These are phyloP conservation scores for Pythium biforme DNA, from an alignment of 352 stramenopile genomes.

Conservation along the genomic window DNA sequence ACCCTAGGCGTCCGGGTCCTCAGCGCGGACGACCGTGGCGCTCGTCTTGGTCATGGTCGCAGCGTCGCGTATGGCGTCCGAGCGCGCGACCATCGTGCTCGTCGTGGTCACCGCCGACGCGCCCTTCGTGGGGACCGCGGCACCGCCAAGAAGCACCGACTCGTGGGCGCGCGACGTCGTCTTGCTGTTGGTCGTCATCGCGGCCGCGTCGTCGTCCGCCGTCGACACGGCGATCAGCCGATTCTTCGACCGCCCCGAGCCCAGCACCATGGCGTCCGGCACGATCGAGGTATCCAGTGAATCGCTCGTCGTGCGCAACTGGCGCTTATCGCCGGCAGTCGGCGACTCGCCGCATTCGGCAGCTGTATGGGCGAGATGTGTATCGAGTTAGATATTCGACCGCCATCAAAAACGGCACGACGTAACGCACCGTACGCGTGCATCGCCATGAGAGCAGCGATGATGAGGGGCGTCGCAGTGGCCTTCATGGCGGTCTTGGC, in stretches of 20 bases:
- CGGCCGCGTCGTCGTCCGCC: constrained; percentile 13
- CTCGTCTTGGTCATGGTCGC: constrained; percentile 17
- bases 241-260: constrained; percentile 12
- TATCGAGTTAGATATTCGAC: too few species aligned
- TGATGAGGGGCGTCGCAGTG: not conserved
- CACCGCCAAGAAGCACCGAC: not conserved
- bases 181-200: constrained; percentile 16
- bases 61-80: constrained; percentile 8
- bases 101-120: constrained; percentile 3
- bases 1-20: not conserved
- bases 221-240: constrained; percentile 11
- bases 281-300: constrained; percentile 1
- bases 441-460: constrained; percentile 1
- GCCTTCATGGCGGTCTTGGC: not conserved
- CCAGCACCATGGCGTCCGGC: constrained; percentile 12
- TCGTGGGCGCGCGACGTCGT: not conserved
- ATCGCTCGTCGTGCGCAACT: not conserved
- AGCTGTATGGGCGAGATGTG: too few species aligned
- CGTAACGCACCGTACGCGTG: constrained; percentile 5
- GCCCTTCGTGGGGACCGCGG: not conserved
- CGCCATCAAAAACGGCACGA: too few species aligned
- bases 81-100: constrained; percentile 9
- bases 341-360: not conserved
- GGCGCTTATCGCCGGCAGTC: not conserved
- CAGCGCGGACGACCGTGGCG: constrained; percentile 5